phyloP scores from a whole-genome alignment of 2,329 filamentous ascomycete species.

The Dactylella cylindrospora region DNA sequence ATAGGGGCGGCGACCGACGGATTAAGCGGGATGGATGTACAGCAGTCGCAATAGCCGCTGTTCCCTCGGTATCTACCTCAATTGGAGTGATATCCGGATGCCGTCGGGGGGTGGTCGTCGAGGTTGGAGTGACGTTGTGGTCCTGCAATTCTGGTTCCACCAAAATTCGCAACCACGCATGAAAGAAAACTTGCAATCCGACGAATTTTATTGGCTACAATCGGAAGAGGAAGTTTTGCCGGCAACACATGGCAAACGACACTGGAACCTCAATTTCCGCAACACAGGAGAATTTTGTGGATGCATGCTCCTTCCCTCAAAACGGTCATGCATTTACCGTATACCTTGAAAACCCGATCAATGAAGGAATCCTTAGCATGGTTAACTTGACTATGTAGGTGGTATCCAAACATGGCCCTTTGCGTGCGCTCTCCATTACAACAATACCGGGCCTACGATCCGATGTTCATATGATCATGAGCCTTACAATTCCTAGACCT shows the following conservation, averaged over 20 bases:
- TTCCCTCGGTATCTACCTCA: not conserved
- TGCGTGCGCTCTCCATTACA: no score
- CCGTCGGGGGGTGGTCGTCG: slow-evolving; percentile 5
- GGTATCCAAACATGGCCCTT: no score
- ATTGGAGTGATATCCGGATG: slow-evolving; percentile 1
- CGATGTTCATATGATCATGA: no score
- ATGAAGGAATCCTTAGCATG: no score
- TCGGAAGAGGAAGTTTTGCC: slow-evolving; percentile 7
- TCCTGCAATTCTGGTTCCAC: no score
- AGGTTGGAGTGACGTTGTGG: slow-evolving; percentile 10
- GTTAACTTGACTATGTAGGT: no score
- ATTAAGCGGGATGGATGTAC: not conserved
- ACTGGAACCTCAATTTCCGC: no score
- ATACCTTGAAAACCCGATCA: no score
- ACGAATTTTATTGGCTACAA: slow-evolving; percentile 19
- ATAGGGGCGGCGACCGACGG: slow-evolving; percentile 11
- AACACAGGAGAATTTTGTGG: no score
- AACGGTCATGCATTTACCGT: no score
- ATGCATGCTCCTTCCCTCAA: not conserved
- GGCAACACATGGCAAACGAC: slow-evolving; percentile 23
- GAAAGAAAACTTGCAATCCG: slow-evolving; percentile 22
- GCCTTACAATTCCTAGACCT: no score
- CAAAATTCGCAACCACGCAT: slow-evolving; percentile 12
- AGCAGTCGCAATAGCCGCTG: not conserved
- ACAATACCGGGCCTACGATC: no score